phyloP scores from a whole-genome alignment of 2,329 filamentous ascomycete genomes.

The Pseudogymnoascus verrucosus region DNA sequence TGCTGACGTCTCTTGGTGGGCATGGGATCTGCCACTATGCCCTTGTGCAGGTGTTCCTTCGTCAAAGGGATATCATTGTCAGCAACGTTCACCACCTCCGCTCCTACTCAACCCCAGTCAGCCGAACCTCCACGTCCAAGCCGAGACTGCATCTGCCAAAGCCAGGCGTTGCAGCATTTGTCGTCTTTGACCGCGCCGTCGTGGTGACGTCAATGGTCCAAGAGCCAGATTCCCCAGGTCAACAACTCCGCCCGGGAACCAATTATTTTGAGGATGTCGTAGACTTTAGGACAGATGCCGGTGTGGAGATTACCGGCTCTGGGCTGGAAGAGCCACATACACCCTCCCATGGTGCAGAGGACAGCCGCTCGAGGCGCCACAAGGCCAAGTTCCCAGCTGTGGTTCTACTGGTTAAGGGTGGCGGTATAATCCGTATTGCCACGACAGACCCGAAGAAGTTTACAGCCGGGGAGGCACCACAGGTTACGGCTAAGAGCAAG shows the following conservation, averaged over 20 bases:
- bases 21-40: constrained; percentile 55
- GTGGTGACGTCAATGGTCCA: constrained; percentile 67
- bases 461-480: constrained; percentile 47
- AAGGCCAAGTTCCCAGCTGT: constrained; percentile 54
- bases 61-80: constrained; percentile 45
- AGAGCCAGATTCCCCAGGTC: constrained; percentile 62
- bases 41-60: constrained; percentile 63
- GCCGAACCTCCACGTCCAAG: constrained; percentile 32
- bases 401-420: constrained; percentile 55
- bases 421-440: constrained; percentile 52
- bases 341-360: constrained; percentile 34
- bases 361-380: constrained; percentile 41
- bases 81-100: constrained; percentile 61
- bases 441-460: constrained; percentile 53
- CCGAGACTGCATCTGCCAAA: constrained; percentile 71
- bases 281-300: constrained; percentile 61
- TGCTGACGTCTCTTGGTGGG: constrained; percentile 51
- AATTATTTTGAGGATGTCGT: constrained; percentile 79
- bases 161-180: constrained; percentile 71
- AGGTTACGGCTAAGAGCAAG: constrained; percentile 76
- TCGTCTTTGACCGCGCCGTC: constrained; percentile 71
- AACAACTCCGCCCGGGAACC: constrained; percentile 63
- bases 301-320: constrained; percentile 56
- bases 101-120: constrained; percentile 49
- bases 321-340: constrained; percentile 52